Evolutionary conservation across 441 rosid species (phyloP).

Genomic region (Adansonia madagascariensis): DNA sequence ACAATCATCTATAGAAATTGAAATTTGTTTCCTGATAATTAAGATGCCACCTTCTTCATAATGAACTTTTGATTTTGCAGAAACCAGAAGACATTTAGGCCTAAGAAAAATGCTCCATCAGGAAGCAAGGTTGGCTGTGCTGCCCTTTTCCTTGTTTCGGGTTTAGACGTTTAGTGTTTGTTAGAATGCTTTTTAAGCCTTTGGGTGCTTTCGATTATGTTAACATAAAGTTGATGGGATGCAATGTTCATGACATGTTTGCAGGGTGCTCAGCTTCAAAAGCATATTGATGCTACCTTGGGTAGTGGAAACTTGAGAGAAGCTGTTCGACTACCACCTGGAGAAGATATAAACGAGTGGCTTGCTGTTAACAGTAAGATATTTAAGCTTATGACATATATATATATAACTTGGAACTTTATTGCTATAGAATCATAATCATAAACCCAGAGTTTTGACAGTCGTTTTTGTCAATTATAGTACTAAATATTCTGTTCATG

Average conservation of each 20-base stretch:
- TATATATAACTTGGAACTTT: not conserved
- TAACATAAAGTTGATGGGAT: not conserved
- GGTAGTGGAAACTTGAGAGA: slow-evolving; percentile 60
- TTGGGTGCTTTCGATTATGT: not conserved
- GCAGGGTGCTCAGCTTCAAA: slow-evolving; percentile 56
- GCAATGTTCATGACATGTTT: slow-evolving; percentile 4
- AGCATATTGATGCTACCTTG: slow-evolving; percentile 51
- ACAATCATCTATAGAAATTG: not conserved
- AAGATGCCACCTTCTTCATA: slow-evolving; percentile 2
- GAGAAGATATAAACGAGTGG: slow-evolving; percentile 61
- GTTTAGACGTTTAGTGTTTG: not conserved
- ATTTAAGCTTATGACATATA: not conserved
- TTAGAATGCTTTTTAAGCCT: not conserved
- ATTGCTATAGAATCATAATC: not conserved
- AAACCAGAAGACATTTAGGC: slow-evolving; percentile 73
- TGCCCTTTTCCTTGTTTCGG: not conserved
- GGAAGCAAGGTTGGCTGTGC: slow-evolving; percentile 54
- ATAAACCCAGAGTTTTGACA: not conserved
- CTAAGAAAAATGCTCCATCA: slow-evolving; percentile 70
- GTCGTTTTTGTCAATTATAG: no score
- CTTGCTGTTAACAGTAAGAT: slow-evolving; percentile 25
- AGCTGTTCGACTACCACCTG: slow-evolving; percentile 52
- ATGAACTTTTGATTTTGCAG: slow-evolving; percentile 36
- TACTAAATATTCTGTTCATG: not conserved
- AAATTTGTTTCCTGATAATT: not conserved